Evolutionary conservation across 2,329 filamentous ascomycete species (phyloP), one percentile per base, ranked within the genome.

Genomic region (Fusarium pseudocircinatum): DNA sequence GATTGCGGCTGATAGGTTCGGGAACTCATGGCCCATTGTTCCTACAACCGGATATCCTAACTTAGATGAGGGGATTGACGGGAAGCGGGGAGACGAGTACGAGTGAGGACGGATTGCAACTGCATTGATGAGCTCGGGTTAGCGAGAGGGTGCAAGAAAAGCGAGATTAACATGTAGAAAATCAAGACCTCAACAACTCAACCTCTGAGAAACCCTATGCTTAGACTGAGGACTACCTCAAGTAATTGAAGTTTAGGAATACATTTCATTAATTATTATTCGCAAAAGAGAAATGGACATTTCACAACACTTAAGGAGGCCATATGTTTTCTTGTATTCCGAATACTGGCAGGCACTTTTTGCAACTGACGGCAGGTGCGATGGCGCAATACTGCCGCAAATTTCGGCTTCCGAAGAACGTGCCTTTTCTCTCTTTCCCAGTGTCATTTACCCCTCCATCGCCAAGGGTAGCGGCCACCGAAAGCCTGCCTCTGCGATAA

Each of bases 331-430:
- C n/a, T 37, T 53, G 34, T 54, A 37, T 54, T 39, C 24, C 24
- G 34, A 59, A 34, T 20, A 59, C 32, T 59, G 32, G 24, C 59
- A 61, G 65, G 36, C 24, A 57, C 49, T 44, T 36, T 37, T 28
- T 68, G 43, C 57, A 59, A 46, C 32, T 49, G 47, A 64, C 67
- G 66, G 63, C 43, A 69, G 53, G 64, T 46, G 59, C 75, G 76
- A 78, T 78, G 76, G 76, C 76, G 76, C 76, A 78, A 78, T 78
- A 72, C 63, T 60, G 50, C 52, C 50, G 20, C 47, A 66, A 60
- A 60, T 70, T 56, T 70, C 67, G 66, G 66, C 60, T 70, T 70
- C 67, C 67, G 66, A 50, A 66, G 46, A 53, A 59, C 37, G 67
- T 70, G 36, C 30, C 67, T 72, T 72, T 76, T 66, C 30, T 61